Conservation (phyloP, 1,139 yeast genomes). For the Pichia sp. region DNA sequence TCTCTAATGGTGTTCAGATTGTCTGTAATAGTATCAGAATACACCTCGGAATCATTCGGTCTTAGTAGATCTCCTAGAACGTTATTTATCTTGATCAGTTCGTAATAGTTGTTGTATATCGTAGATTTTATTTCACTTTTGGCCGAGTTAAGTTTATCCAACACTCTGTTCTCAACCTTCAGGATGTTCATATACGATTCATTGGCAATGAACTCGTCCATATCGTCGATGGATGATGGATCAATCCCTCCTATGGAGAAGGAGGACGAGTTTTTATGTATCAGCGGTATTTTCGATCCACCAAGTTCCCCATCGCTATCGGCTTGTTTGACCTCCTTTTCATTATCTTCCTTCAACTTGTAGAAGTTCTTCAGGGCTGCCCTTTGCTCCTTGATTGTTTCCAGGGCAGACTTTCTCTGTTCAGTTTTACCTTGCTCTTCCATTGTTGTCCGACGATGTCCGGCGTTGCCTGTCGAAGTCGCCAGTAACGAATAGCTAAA, state of each 20-base stretch:
- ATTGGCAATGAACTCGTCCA: constrained; percentile 36
- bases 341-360: constrained; percentile 31
- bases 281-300: background rate
- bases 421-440: background rate
- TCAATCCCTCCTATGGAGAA: constrained; percentile 7
- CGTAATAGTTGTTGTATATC: constrained; percentile 49
- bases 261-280: constrained; percentile 21
- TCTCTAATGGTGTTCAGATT: constrained; percentile 11
- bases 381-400: constrained; percentile 30
- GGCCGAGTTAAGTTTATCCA: constrained; percentile 39
- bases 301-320: background rate
- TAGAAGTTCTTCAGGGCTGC: constrained; percentile 43
- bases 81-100: constrained; percentile 43
- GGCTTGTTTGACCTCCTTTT: background rate
- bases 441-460: background rate
- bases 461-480: too few species aligned
- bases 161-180: constrained; percentile 37
- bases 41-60: constrained; percentile 9
- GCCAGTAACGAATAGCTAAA: background rate
- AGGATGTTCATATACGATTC: constrained; percentile 36
- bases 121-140: constrained; percentile 46
- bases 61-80: constrained; percentile 28
- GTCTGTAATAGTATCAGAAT: constrained; percentile 7
- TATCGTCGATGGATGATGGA: constrained; percentile 21
- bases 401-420: constrained; percentile 2